Evolutionary conservation across 2,329 filamentous ascomycete genomes (phyloP).

Genomic region (Penicillium sp.): DNA sequence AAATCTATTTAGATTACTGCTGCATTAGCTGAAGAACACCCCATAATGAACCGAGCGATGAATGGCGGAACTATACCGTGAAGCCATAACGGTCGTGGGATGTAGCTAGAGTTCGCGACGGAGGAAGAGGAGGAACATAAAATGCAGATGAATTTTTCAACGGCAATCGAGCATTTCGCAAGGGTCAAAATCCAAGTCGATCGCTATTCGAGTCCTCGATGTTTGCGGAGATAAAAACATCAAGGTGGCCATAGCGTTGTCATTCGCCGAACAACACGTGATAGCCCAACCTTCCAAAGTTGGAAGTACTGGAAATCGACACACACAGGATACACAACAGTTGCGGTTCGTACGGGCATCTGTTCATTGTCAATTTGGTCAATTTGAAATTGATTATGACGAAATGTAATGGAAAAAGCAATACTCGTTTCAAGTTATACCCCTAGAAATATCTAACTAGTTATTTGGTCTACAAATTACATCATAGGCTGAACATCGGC

Average conservation of each 20-base stretch:
- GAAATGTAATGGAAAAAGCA: neutral
- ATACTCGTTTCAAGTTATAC: neutral
- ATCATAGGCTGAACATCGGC: neutral
- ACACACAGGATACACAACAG: neutral
- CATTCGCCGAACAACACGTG: slow-evolving; percentile 17
- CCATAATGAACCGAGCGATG: slow-evolving; percentile 1
- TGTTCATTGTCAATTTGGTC: neutral
- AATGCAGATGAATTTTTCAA: neutral
- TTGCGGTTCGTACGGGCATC: too few relatives aligned
- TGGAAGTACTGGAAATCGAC: neutral
- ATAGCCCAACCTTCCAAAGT: slow-evolving; percentile 4
- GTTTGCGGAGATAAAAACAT: slow-evolving; percentile 24
- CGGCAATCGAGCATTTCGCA: slow-evolving; percentile 11
- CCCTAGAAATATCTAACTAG: too few relatives aligned
- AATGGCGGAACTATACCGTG: slow-evolving; percentile 30
- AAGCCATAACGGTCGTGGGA: slow-evolving; percentile 30
- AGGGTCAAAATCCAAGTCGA: neutral
- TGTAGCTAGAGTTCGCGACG: neutral
- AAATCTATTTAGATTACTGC: slow-evolving; percentile 52
- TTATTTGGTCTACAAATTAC: neutral
- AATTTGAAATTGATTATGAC: neutral
- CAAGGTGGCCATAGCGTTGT: slow-evolving; percentile 25
- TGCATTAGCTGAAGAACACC: neutral
- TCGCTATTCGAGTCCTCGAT: slow-evolving; percentile 9
- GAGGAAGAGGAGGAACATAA: neutral